Evolutionary conservation across 192 early-diverging fungal genomes (phyloP), one percentile per base, ranked within the genome.

Genomic region (Backusella morwellensis): DNA sequence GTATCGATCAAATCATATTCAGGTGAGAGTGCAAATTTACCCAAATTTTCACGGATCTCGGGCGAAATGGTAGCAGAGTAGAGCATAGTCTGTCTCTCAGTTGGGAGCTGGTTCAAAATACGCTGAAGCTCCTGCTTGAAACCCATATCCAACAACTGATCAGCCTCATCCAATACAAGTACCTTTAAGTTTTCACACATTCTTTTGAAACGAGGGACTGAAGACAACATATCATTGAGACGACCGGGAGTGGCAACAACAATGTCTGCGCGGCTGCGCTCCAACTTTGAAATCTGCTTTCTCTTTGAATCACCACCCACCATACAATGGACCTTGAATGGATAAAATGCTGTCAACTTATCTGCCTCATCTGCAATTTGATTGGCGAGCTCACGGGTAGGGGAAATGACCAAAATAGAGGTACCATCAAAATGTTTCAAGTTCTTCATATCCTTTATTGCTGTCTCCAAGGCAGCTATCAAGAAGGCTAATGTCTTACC

Each of bases 401-500:
- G 97, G 23, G 95, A 94, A 68, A 97, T 86, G 69, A 96, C 84
- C 78, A 97, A 73, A 70, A 92, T 90, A 21, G 89, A 87, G 15
- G 94, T 89, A 15, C 85, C 73, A 2, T 89, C 78, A 12, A 84
- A 82, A 2, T 84, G 78, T 35, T 84, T 83, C n/a, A 83, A 63
- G 32, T 78, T 73, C 66, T 81, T 75, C 75, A 78, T 66, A 19
- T 82, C 79, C 71, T 90, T 86, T 6, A 59, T 68, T 0, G 93
- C 83, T 35, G 92, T 88, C 71, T 98, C 92, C 23, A 98, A 74
- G 1, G 96, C 95, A 8, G 96, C 92, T 36, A 96, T 88, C 80
- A 99, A 82, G 73, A 99, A 99, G n/a, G 96, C 98, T 21, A 95
- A 82, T 0, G 97, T 99, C 83, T 99, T 99, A 54, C 98, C 98